Conservation (phyloP, 352 stramenopile genomes). For the Peronospora destructor region DNA sequence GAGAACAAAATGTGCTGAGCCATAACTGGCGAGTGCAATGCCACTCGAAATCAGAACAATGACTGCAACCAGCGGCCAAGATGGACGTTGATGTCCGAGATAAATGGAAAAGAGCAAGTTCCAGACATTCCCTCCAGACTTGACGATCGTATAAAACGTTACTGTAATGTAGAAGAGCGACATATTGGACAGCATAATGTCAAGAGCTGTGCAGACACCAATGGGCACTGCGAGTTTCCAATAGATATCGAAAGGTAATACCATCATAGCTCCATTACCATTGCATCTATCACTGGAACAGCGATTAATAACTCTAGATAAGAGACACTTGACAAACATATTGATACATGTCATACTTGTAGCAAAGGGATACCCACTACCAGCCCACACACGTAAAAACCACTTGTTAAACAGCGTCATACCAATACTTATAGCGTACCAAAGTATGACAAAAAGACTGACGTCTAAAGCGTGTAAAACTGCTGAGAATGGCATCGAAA, state of each 20-base stretch:
- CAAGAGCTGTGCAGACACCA: slow-evolving; percentile 68
- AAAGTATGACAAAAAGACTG: slow-evolving; percentile 63
- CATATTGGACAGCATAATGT: slow-evolving; percentile 79
- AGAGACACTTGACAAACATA: slow-evolving; percentile 70
- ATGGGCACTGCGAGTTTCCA: slow-evolving; percentile 73
- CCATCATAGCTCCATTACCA: slow-evolving; percentile 24
- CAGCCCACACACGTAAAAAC: slow-evolving; percentile 68
- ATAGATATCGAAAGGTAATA: slow-evolving; percentile 36
- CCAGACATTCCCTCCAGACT: slow-evolving; percentile 73
- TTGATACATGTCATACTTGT: slow-evolving; percentile 77
- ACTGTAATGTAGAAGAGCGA: slow-evolving; percentile 85
- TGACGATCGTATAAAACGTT: slow-evolving; percentile 83
- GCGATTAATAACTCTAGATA: slow-evolving; percentile 50
- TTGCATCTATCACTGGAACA: slow-evolving; percentile 24
- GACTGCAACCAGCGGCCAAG: slow-evolving; percentile 39
- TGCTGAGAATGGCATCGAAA: slow-evolving; percentile 24
- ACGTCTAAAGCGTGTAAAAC: slow-evolving; percentile 56
- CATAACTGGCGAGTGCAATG: slow-evolving; percentile 68
- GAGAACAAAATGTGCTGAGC: slow-evolving; percentile 64
- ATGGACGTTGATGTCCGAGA: slow-evolving; percentile 62
- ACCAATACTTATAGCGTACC: slow-evolving; percentile 79
- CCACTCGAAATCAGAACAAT: slow-evolving; percentile 67
- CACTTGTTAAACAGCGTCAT: slow-evolving; percentile 86
- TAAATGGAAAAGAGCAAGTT: slow-evolving; percentile 79
- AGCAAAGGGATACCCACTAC: slow-evolving; percentile 62